These are phyloP conservation scores for Fusarium sp. DNA, from an alignment of 2,329 filamentous ascomycete genomes.

Conservation along the genomic window DNA sequence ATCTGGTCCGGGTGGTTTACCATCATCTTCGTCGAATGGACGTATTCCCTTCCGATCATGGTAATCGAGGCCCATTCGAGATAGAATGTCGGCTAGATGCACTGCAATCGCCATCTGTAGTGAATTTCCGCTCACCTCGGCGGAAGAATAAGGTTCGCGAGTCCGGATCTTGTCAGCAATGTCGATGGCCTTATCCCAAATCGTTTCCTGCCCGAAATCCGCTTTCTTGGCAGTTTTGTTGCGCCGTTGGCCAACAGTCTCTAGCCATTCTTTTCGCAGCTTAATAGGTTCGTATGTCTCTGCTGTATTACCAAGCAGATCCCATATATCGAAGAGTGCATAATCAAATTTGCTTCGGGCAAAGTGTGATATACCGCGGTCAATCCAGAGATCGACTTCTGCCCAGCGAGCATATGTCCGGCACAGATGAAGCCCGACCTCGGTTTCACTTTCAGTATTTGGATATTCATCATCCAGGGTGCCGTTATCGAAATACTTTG, in stretches of 20 bases:
- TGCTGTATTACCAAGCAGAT: neutral
- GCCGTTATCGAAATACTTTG: neutral
- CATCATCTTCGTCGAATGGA: neutral
- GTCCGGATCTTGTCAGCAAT: neutral
- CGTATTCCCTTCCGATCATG: neutral
- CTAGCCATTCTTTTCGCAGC: neutral
- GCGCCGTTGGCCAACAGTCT: neutral
- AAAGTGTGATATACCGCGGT: neutral
- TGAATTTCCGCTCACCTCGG: fast-evolving
- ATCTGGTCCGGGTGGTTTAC: neutral
- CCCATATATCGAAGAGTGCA: neutral
- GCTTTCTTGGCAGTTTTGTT: neutral
- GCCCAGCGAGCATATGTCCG: neutral
- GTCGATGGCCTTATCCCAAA: neutral
- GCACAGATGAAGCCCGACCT: neutral
- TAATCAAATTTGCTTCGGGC: neutral
- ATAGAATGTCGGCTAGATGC: neutral
- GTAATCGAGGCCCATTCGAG: neutral
- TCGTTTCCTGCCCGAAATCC: neutral
- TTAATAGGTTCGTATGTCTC: neutral
- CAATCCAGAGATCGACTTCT: neutral
- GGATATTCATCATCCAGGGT: neutral
- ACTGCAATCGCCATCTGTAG: neutral
- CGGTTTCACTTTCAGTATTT: neutral
- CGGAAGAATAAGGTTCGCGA: neutral